A percentile compares a stretch with the other conserved stretches of the same genome.
Evolutionary conservation across 257 asterid genomes (phyloP).

Genomic region (Nicotiana noctiflora): DNA sequence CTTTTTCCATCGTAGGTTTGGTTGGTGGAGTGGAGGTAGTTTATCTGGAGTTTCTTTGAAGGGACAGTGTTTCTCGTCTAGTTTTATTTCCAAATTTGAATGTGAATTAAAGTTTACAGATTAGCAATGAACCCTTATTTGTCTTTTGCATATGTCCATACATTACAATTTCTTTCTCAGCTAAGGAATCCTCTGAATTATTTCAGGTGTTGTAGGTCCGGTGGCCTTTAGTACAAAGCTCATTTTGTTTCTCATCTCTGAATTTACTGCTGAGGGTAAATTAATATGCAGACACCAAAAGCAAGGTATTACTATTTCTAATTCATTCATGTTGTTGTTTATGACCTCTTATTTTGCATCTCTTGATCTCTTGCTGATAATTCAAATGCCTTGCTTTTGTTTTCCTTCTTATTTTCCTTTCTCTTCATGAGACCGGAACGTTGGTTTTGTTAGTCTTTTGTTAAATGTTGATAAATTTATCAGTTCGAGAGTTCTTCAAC

Average conservation of each 20-base stretch:
- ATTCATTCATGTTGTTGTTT: not conserved
- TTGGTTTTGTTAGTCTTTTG: not conserved
- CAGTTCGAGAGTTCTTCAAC: not conserved
- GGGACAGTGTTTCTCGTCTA: slow-evolving; percentile 43
- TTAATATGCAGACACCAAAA: slow-evolving; percentile 78
- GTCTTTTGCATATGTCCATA: slow-evolving; percentile 17
- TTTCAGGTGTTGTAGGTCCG: slow-evolving; percentile 49
- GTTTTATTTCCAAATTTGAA: slow-evolving; percentile 22
- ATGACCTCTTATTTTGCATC: not conserved
- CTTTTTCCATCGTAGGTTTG: slow-evolving; percentile 37
- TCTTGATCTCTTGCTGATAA: not conserved
- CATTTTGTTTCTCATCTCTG: slow-evolving; percentile 19
- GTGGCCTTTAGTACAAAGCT: slow-evolving; percentile 39
- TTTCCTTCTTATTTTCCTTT: not conserved
- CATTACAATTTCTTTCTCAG: slow-evolving; percentile 16
- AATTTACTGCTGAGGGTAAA: slow-evolving; percentile 18
- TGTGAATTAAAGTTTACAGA: slow-evolving; percentile 29
- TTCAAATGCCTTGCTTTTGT: not conserved
- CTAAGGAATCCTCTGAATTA: slow-evolving; percentile 32
- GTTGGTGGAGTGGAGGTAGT: slow-evolving; percentile 95
- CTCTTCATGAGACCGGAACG: not conserved
- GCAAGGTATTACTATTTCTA: slow-evolving; percentile 42
- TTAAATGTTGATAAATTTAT: not conserved
- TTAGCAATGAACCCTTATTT: slow-evolving; percentile 15
- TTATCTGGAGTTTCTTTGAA: slow-evolving; percentile 73